Conservation (phyloP, 352 stramenopile genomes). For the Phytopythium vexans region DNA sequence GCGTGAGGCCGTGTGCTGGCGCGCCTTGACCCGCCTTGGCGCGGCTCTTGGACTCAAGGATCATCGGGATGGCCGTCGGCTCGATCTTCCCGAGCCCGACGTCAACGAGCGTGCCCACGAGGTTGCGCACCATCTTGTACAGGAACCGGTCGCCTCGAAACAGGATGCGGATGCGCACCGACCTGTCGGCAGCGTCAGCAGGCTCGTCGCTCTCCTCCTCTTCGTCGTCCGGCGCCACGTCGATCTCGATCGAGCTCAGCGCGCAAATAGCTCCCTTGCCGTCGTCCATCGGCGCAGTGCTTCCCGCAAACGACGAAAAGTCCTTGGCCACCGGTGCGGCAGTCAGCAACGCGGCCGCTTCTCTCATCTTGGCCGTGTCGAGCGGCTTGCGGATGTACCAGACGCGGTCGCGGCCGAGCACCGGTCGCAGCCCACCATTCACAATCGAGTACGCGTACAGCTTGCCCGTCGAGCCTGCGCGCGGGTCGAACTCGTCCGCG, state of each 20-base stretch:
- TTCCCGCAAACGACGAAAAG: conserved; percentile 65
- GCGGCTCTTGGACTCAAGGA: conserved; percentile 52
- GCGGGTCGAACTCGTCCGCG: conserved; percentile 45
- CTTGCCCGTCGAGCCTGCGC: conserved; percentile 45
- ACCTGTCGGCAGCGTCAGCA: neutral
- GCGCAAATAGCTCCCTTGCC: conserved; percentile 52
- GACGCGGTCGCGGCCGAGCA: conserved; percentile 43
- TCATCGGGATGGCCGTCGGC: conserved; percentile 32
- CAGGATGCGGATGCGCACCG: conserved; percentile 34
- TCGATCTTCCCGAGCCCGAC: conserved; percentile 50
- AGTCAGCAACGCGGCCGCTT: conserved; percentile 29
- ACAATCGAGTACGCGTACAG: conserved; percentile 64
- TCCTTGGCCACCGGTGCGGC: conserved; percentile 37
- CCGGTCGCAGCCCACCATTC: conserved; percentile 45
- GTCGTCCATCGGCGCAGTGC: conserved; percentile 31
- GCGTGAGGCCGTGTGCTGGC: conserved; percentile 61
- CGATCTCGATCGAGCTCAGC: conserved; percentile 35
- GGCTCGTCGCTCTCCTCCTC: conserved; percentile 14
- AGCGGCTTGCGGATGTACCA: conserved; percentile 64
- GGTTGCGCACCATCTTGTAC: conserved; percentile 86
- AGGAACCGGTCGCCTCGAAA: conserved; percentile 74
- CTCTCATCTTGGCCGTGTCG: conserved; percentile 47
- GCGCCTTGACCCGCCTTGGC: conserved; percentile 57
- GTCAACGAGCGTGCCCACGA: conserved; percentile 79
- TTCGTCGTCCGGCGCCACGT: conserved; percentile 22